Evolutionary conservation across 331 rosid species (phyloP).

Genomic region (Acacia concinna): DNA sequence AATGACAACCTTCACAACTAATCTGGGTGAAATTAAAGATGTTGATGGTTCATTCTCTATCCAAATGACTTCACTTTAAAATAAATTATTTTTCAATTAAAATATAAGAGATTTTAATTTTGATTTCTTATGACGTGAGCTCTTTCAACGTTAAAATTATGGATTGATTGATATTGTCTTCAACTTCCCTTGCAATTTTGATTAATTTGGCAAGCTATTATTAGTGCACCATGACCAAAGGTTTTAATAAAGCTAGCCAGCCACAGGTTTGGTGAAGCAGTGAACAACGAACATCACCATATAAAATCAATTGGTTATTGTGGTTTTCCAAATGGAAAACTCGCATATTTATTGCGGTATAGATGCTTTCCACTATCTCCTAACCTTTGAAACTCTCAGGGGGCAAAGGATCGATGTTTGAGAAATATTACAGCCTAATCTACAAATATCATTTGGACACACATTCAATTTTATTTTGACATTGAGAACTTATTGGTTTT

Average conservation of each 20-base stretch:
- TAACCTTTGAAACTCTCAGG: neutral
- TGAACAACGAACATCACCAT: neutral
- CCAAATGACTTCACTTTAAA: neutral
- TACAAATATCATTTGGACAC: neutral
- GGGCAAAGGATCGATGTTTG: neutral
- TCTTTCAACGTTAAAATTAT: neutral
- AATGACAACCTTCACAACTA: neutral
- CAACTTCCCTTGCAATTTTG: neutral
- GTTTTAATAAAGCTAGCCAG: neutral
- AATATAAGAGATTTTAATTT: neutral
- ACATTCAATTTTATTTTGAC: neutral
- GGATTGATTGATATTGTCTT: neutral
- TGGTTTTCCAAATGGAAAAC: neutral
- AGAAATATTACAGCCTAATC: neutral
- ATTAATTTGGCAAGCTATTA: neutral
- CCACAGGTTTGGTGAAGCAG: neutral
- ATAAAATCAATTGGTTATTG: neutral
- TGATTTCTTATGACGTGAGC: neutral
- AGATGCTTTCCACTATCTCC: neutral
- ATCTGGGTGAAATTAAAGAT: no score
- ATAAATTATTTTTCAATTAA: neutral
- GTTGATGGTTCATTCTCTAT: no score
- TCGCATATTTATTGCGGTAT: neutral
- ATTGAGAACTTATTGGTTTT: neutral
- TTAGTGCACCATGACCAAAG: neutral